Conservation (phyloP, 371 early-diverging fungal species). For the Actinomucor elegans region DNA sequence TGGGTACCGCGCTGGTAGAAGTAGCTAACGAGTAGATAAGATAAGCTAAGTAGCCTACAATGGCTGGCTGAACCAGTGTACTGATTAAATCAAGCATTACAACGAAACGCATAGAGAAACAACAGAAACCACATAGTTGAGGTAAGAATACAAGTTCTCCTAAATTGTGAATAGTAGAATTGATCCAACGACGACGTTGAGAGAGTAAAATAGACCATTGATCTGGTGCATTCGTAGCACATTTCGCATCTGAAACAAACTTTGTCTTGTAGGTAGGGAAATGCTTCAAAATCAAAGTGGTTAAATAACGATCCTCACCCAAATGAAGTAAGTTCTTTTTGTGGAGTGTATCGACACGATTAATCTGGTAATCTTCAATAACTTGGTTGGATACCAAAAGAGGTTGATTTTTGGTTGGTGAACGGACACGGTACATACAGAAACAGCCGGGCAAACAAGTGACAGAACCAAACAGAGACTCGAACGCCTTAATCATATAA, state of each 20-base stretch:
- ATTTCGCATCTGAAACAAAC: slow-evolving; percentile 95
- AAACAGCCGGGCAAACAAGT: slow-evolving; percentile 94
- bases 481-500: slow-evolving; percentile 92
- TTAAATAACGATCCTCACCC: slow-evolving; percentile 92
- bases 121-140: slow-evolving; percentile 92
- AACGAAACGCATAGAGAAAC: slow-evolving; percentile 97
- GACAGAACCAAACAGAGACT: slow-evolving; percentile 80
- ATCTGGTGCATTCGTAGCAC: slow-evolving; percentile 96
- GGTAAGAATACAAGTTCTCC: slow-evolving; percentile 87
- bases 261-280: slow-evolving; percentile 96
- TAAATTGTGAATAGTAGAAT: slow-evolving; percentile 96
- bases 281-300: slow-evolving; percentile 98
- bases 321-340: slow-evolving; percentile 85
- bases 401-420: slow-evolving; percentile 80
- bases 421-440: slow-evolving; percentile 90
- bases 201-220: slow-evolving; percentile 92
- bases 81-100: slow-evolving; percentile 90
- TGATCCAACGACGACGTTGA: slow-evolving; percentile 98
- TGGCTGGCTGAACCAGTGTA: slow-evolving; percentile 90
- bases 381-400: slow-evolving; percentile 88
- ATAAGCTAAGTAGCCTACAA: slow-evolving; percentile 77
- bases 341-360: slow-evolving; percentile 97
- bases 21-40: slow-evolving; percentile 57
- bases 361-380: slow-evolving; percentile 93
- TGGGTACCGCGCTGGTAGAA: slow-evolving; percentile 38